Evolutionary conservation across 2,329 filamentous ascomycete genomes (phyloP).

Genomic region (Ceratocystis ficicola): DNA sequence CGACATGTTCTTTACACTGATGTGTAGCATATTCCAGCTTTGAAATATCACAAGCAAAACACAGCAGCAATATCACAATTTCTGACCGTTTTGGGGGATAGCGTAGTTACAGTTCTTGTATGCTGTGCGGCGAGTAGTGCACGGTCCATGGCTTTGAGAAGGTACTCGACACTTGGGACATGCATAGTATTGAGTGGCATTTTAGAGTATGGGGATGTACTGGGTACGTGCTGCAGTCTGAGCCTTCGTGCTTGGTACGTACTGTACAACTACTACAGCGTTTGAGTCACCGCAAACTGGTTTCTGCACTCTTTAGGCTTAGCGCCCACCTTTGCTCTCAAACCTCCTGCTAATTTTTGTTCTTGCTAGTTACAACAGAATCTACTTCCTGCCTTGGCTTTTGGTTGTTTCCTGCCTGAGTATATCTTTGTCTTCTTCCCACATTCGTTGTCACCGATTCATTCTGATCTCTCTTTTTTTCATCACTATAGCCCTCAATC

Average conservation of each 20-base stretch:
- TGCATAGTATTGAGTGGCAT: neutral
- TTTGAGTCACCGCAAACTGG: conserved; percentile 8
- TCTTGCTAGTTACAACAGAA: neutral
- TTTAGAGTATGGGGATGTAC: neutral
- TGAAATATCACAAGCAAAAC: neutral
- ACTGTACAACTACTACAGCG: neutral
- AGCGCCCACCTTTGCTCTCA: neutral
- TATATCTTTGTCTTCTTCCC: neutral
- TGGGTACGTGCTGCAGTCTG: neutral
- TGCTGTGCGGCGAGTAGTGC: no score
- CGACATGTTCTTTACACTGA: conserved; percentile 2
- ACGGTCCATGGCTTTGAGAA: neutral
- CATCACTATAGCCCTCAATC: neutral
- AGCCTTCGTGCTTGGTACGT: neutral
- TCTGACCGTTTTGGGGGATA: neutral
- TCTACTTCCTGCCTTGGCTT: neutral
- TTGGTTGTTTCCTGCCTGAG: neutral
- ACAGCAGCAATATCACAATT: neutral
- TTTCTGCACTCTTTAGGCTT: neutral
- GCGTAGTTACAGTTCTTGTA: neutral
- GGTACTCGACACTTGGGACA: neutral
- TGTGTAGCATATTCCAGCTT: neutral
- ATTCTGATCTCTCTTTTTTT: neutral
- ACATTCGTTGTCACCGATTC: neutral
- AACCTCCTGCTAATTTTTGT: conserved; percentile 1